Evolutionary conservation across 306 rosid genomes (phyloP), one percentile per base, ranked within the genome.

Genomic region (Dryas drummondii): DNA sequence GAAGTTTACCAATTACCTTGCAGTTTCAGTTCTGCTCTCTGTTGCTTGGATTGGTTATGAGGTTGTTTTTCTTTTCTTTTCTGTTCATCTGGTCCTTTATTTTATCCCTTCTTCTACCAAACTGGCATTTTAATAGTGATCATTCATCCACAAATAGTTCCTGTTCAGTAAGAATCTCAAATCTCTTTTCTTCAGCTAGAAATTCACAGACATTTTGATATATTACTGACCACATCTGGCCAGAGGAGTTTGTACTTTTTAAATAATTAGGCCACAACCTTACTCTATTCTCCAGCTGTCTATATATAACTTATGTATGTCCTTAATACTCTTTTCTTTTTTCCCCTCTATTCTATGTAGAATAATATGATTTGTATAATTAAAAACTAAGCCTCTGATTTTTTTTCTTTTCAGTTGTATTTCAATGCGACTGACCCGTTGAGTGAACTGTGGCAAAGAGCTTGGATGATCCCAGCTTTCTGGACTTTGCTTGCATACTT

Each of bases 1-100:
- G 81, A 90, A 85, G 66, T 90, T 90, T 79, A 88, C 96, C n/a
- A 88, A 90, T 83, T 80, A 82, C 72, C 93, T 90, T 84, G 96
- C 96, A 12, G 88, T 83, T 76, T 83, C 96, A 40, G 91, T 90
- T 74, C 78, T 90, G 75, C 87, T 88, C 58, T 90, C 96, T 22
- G 86, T 90, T 27, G 10, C 84, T 80, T 90, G 96, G 93, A 90
- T 90, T 71, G 91, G 93, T 49, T 86, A 88, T 42, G 96, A 90
- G 96, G 96, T 90, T 68, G 4, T 68, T 61, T 66, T 76, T 79
- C 13, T 74, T 58, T 60, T 46, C 40, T 53, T 66, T 54, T 62
- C 46, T 6, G 6, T 65, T 67, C 47, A 49, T 61, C 46, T 42
- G 51, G 59, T 42, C 66, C 70, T n/a, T 41, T 19, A 9, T 58